Conservation (phyloP, 148 eudicot genomes). For the Dysphania ambrosioides region DNA sequence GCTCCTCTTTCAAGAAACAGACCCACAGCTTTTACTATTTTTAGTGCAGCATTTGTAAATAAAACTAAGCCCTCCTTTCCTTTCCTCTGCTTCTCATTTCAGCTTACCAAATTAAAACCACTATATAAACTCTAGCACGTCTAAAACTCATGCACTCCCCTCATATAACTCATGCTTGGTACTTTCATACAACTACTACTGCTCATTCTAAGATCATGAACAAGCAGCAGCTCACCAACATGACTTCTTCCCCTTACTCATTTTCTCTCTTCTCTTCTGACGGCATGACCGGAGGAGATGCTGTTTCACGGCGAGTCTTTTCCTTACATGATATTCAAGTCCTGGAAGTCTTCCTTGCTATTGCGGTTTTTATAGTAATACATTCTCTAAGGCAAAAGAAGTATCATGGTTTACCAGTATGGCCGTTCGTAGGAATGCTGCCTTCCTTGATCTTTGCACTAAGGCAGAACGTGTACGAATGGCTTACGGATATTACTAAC, state of each 20-base stretch:
- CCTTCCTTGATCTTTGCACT: conserved; percentile 63
- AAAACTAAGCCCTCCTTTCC: not conserved
- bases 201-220: conserved; percentile 39
- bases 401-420: conserved; percentile 58
- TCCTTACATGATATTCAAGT: conserved; percentile 37
- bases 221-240: conserved; percentile 16
- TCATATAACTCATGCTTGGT: conserved; percentile 46
- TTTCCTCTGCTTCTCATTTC: conserved; percentile 31
- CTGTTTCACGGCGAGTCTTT: not conserved
- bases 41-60: not conserved
- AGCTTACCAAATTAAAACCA: conserved; percentile 68
- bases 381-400: conserved; percentile 49
- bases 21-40: conserved; percentile 6
- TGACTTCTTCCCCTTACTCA: conserved; percentile 14
- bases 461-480: conserved; percentile 52
- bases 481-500: conserved; percentile 46
- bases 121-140: conserved; percentile 44
- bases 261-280: conserved; percentile 15
- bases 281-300: not conserved
- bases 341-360: conserved; percentile 50
- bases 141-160: conserved; percentile 29
- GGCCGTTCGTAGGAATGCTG: conserved; percentile 84
- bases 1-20: conserved; percentile 5
- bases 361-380: conserved; percentile 50
- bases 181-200: conserved; percentile 14